Conservation (phyloP, 192 early-diverging fungal genomes). For the Dissophora ornata region DNA sequence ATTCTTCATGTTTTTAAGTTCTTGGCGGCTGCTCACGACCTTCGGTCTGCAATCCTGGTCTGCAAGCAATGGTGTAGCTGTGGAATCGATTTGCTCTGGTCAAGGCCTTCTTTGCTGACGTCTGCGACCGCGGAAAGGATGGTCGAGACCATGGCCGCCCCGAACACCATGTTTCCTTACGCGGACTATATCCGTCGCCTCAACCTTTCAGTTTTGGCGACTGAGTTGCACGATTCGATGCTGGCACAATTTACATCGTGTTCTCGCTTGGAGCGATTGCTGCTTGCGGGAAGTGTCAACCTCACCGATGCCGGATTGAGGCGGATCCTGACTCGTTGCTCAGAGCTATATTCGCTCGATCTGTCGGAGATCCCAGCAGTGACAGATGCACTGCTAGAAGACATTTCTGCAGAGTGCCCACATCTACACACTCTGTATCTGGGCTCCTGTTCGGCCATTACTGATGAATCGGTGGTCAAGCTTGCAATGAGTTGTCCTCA, state of each 20-base stretch:
- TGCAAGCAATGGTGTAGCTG: conserved; percentile 60
- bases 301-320: conserved; percentile 55
- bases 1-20: conserved; percentile 63
- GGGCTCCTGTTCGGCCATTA: conserved; percentile 59
- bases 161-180: conserved; percentile 57
- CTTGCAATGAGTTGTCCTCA: conserved; percentile 58
- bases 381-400: conserved; percentile 56
- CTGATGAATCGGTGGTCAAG: conserved; percentile 59
- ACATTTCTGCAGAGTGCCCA: conserved; percentile 58
- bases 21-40: conserved; percentile 55
- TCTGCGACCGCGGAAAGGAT: conserved; percentile 13
- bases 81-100: conserved; percentile 46
- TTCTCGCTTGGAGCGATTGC: conserved; percentile 61
- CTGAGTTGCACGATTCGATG: conserved; percentile 52
- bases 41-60: conserved; percentile 59
- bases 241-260: conserved; percentile 57
- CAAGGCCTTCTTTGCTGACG: conserved; percentile 14
- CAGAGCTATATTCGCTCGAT: conserved; percentile 59
- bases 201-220: conserved; percentile 60
- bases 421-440: conserved; percentile 66
- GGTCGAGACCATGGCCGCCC: conserved; percentile 16
- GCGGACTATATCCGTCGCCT: conserved; percentile 64
- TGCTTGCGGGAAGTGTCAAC: conserved; percentile 58
- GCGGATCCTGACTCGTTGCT: conserved; percentile 46
- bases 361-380: conserved; percentile 62